Evolutionary conservation across 495 filamentous ascomycete genomes (phyloP).

Genomic region (Ascodesmis nigricans): DNA sequence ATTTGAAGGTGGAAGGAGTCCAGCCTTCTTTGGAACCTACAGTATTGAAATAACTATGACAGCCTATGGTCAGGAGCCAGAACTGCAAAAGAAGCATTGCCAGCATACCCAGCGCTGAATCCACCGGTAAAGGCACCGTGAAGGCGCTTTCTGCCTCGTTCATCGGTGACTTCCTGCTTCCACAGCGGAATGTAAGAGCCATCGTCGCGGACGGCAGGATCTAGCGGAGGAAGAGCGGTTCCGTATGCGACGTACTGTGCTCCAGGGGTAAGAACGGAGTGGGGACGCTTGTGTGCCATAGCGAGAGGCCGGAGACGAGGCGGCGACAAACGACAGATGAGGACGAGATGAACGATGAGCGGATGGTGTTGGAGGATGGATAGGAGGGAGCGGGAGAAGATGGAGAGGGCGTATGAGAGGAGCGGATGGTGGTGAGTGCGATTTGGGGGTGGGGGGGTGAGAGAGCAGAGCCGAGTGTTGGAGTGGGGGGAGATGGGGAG

Average conservation of each 20-base stretch:
- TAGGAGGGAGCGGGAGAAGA: no score
- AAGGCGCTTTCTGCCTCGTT: conserved; percentile 70
- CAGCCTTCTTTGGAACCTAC: conserved; percentile 97
- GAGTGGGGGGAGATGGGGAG: no score
- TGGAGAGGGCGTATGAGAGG: no score
- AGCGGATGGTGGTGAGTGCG: no score
- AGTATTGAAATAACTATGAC: conserved; percentile 74
- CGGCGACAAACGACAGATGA: no score
- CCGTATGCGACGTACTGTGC: conserved; percentile 73
- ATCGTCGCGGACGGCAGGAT: conserved; percentile 63
- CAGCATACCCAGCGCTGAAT: conserved; percentile 71
- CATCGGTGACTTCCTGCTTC: conserved; percentile 95
- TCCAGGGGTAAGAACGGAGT: no score
- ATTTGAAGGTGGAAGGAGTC: conserved; percentile 78
- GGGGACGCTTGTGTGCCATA: conserved; percentile 66
- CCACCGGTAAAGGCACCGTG: conserved; percentile 96
- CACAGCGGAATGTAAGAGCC: conserved; percentile 83
- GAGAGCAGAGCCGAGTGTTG: no score
- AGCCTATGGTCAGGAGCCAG: conserved; percentile 14
- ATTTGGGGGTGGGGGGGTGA: no score
- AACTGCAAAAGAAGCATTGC: conserved; percentile 7
- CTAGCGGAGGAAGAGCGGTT: conserved; percentile 62
- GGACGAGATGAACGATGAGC: no score
- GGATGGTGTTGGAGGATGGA: no score
- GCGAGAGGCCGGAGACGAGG: conserved; percentile 4